Percentiles rank a stretch among this genome's conserved stretches.
phyloP scores from a whole-genome alignment of 257 asterid species.

The Solanum stenotomum region DNA sequence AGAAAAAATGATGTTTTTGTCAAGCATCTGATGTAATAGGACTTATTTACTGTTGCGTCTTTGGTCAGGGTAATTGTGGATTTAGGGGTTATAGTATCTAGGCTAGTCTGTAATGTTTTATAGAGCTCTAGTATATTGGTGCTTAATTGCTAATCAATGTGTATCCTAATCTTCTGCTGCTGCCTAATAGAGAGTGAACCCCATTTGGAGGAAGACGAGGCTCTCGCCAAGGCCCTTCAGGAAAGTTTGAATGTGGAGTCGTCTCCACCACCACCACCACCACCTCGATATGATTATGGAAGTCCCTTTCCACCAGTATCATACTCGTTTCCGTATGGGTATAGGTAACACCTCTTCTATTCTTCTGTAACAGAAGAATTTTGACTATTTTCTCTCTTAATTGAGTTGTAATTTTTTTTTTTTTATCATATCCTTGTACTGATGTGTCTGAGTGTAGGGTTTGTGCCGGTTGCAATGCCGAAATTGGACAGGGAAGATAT shows the following conservation, averaged over 20 bases:
- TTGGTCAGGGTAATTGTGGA: background rate
- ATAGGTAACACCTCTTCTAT: slow-evolving; percentile 44
- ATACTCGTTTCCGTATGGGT: slow-evolving; percentile 42
- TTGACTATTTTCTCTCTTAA: background rate
- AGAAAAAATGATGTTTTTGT: background rate
- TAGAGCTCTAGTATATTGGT: background rate
- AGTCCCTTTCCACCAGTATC: slow-evolving; percentile 45
- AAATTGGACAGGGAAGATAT: slow-evolving; percentile 87
- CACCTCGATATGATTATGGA: slow-evolving; percentile 63
- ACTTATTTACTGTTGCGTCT: background rate
- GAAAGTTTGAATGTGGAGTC: slow-evolving; percentile 73
- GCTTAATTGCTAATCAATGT: background rate
- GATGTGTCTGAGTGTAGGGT: slow-evolving; percentile 39
- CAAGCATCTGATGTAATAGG: background rate
- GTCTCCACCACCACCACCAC: slow-evolving; percentile 46
- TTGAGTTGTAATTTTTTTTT: background rate
- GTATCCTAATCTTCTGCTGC: background rate
- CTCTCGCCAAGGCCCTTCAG: slow-evolving; percentile 85
- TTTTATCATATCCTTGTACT: background rate
- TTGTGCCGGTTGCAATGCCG: slow-evolving; percentile 89
- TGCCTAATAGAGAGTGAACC: slow-evolving; percentile 45
- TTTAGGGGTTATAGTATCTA: background rate
- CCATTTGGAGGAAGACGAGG: slow-evolving; percentile 80
- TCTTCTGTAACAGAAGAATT: background rate
- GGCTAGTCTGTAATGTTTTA: background rate